These are phyloP conservation scores for Ceratocystis colombiana DNA, from an alignment of 2,329 filamentous ascomycete species.

Conservation along the genomic window DNA sequence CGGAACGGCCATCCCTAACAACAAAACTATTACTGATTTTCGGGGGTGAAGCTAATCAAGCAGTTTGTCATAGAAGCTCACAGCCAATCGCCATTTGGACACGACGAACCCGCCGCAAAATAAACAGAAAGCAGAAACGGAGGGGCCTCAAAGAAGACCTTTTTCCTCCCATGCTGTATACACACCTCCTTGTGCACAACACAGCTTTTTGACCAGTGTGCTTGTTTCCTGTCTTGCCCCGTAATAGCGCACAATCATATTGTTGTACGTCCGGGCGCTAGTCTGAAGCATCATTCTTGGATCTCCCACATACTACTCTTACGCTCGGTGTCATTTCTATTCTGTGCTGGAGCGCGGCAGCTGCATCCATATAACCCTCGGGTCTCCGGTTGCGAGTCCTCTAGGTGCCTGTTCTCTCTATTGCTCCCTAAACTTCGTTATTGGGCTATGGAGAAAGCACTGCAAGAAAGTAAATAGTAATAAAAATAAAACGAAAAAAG, in stretches of 20 bases:
- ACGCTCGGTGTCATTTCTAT: not conserved
- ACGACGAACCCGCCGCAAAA: not conserved
- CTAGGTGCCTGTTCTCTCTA: not conserved
- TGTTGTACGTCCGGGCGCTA: constrained; percentile 7
- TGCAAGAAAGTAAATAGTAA: not conserved
- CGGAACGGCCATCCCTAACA: constrained; percentile 11
- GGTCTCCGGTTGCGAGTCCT: not conserved
- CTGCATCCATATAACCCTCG: not conserved
- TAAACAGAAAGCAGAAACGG: not conserved
- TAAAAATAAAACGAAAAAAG: too few relatives aligned
- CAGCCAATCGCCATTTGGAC: not conserved
- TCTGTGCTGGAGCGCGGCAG: not conserved
- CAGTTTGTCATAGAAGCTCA: not conserved
- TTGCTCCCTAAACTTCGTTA: not conserved
- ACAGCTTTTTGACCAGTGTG: not conserved
- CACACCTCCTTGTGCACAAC: not conserved
- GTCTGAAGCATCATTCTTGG: constrained; percentile 4
- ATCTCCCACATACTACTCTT: constrained; percentile 1
- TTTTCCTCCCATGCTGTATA: not conserved
- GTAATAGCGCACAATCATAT: constrained; percentile 8
- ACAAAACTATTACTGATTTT: not conserved
- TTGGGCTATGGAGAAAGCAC: not conserved
- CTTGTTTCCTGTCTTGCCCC: not conserved
- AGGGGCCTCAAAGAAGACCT: constrained; percentile 4
- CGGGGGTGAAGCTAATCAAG: not conserved